These are phyloP conservation scores for Xylaria sp. DNA, from an alignment of 2,329 filamentous ascomycete genomes.

Conservation along the genomic window DNA sequence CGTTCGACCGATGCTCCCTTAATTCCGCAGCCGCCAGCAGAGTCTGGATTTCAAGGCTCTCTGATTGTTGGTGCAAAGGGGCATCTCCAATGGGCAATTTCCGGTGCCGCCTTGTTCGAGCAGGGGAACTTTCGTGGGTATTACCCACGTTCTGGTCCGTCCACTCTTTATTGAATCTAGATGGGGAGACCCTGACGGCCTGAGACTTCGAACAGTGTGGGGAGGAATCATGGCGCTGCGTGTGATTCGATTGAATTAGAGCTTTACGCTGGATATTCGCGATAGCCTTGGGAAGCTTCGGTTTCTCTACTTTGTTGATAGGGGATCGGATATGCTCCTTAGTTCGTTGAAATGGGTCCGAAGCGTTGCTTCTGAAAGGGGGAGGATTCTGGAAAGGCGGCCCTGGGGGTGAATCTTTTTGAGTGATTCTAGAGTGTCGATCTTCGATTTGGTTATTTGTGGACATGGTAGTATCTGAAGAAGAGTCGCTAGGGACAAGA, in stretches of 20 bases:
- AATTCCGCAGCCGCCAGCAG: not conserved
- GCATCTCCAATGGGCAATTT: not conserved
- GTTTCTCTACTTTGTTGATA: not conserved
- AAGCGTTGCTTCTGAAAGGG: not conserved
- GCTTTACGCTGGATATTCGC: conserved; percentile 27
- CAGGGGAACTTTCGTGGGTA: not conserved
- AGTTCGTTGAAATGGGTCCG: not conserved
- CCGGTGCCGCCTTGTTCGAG: not conserved
- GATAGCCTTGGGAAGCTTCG: conserved; percentile 14
- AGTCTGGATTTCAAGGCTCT: not conserved
- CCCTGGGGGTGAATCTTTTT: not conserved
- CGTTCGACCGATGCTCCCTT: not conserved
- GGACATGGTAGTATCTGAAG: not conserved
- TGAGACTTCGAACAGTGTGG: not conserved
- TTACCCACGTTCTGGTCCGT: not conserved
- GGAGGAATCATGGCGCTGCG: not conserved
- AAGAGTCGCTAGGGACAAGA: not conserved
- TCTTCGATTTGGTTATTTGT: not conserved
- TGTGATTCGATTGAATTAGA: conserved; percentile 22
- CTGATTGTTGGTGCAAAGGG: not conserved
- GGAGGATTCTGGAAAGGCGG: not conserved
- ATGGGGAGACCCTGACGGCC: not conserved
- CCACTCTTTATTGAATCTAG: not conserved
- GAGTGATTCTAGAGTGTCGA: not conserved
- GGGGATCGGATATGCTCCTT: not conserved